Evolutionary conservation across 78 protist species (phyloP).

Genomic region (Fonticula alba): DNA sequence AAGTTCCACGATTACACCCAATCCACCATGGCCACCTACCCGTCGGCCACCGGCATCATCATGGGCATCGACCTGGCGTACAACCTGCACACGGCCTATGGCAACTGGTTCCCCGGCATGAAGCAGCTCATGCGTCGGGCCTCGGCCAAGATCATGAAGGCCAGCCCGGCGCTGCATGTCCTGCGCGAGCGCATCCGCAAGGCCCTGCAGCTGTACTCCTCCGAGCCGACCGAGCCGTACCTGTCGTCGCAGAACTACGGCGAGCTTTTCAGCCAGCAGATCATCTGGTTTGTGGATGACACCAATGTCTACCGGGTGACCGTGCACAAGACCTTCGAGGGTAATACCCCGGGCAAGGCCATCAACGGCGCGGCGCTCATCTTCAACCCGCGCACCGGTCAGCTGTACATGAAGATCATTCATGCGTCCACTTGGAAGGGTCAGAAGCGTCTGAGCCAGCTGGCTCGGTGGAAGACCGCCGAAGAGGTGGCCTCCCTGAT

Average conservation of each 20-base stretch:
- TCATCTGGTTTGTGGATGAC: slow-evolving; percentile 98
- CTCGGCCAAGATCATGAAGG: slow-evolving; percentile 86
- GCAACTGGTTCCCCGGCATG: slow-evolving; percentile 95
- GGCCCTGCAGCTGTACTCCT: slow-evolving; percentile 90
- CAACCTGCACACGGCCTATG: slow-evolving; percentile 81
- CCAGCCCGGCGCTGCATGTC: slow-evolving; percentile 82
- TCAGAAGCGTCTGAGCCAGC: slow-evolving; percentile 95
- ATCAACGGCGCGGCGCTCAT: slow-evolving; percentile 99
- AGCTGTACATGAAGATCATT: slow-evolving; percentile 92
- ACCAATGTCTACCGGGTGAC: slow-evolving; percentile 98
- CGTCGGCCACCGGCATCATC: slow-evolving; percentile 93
- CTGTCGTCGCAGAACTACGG: slow-evolving; percentile 52
- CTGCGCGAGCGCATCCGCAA: slow-evolving; percentile 96
- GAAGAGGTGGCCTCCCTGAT: slow-evolving; percentile 97
- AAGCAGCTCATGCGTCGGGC: slow-evolving; percentile 81
- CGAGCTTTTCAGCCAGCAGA: slow-evolving; percentile 90
- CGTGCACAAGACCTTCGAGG: slow-evolving; percentile 94
- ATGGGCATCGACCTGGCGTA: slow-evolving; percentile 97
- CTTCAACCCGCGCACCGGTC: slow-evolving; percentile 99
- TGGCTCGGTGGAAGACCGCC: slow-evolving; percentile 93
- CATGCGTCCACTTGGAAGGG: slow-evolving; percentile 98
- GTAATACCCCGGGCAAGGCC: slow-evolving; percentile 67
- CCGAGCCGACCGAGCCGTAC: slow-evolving; percentile 66
- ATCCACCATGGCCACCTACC: slow-evolving; percentile 81
- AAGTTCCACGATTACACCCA: slow-evolving; percentile 92